Base-by-base conservation (phyloP, 495 filamentous ascomycete genomes). In the Xylaria telfairii region DNA sequence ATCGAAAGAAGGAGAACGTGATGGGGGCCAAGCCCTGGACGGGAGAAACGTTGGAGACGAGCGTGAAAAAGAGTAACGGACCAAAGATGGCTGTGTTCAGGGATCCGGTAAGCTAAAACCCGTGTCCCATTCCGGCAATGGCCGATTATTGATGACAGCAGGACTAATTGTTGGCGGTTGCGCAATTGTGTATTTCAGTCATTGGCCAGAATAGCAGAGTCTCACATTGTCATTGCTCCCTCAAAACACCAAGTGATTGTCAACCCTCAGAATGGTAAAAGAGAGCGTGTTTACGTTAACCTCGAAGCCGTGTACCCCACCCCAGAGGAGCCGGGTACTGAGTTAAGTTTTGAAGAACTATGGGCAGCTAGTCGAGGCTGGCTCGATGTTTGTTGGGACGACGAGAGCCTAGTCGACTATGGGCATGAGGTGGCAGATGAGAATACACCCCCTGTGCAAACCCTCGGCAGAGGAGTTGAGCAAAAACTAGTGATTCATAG, bases 51-150 rank as follows among this genome's bases (percentile, higher is more conserved):
- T 80, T 98, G 81, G 94, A 96, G 81, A 91, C 89, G 21, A 92
- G 92, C 21, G 96, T 92, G 76, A 94, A 92, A 78, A 87, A 90
- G 75, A 88, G 82, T 68, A 91, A 88, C 56, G 86, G 85, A 41
- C 86, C 92, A 61, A 99, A 98, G 84, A 89, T 99, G 89, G 83
- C 90, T 75, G 88, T 98, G 24, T 99, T 97, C 86, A 94, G 94
- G 84, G 96, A 99, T 86, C 87, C 92, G 92, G 96, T 98, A 90
- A 89, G 95, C 88, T 65, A 30, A n/a, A 30, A 39, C 10, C 17
- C 17, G 21, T 73, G 59, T 77, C 76, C 67, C 77, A 74, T 44
- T 82, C 79, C 68, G 72, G 74, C 74, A 69, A 71, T 79, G 84
- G 85, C 79, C 85, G 81, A 74, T 87, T 93, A 89, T 97, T 96